Evolutionary conservation across 2,329 filamentous ascomycete species (phyloP).

Genomic region (Colletotrichum sp.): DNA sequence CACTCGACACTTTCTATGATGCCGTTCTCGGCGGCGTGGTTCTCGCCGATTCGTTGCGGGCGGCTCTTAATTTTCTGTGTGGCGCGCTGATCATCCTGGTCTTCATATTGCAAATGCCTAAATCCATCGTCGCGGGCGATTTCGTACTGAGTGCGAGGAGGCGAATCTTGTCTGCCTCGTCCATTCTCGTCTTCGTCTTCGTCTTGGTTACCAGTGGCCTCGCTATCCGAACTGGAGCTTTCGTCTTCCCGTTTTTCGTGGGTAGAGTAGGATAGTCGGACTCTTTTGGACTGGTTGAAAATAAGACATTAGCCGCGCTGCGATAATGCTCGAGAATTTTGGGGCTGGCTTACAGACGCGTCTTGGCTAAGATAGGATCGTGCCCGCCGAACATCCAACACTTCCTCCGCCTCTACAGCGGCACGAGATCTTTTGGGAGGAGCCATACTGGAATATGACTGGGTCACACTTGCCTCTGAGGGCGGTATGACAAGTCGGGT

Average conservation of each 20-base stretch:
- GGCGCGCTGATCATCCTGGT: constrained; percentile 66
- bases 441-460: constrained; percentile 27
- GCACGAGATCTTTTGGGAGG: constrained; percentile 48
- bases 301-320: background rate
- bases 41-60: constrained; percentile 61
- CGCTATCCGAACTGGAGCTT: constrained; percentile 23
- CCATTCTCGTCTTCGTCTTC: constrained; percentile 34
- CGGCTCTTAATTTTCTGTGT: constrained; percentile 67
- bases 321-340: background rate
- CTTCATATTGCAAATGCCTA: constrained; percentile 59
- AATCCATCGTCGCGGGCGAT: constrained; percentile 64
- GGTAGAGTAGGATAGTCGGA: constrained; percentile 33
- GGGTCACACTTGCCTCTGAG: background rate
- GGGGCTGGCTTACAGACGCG: constrained; percentile 39
- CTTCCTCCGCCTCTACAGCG: constrained; percentile 34
- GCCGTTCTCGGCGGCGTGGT: constrained; percentile 79
- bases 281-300: constrained; percentile 34
- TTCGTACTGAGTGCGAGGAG: constrained; percentile 66
- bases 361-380: constrained; percentile 44
- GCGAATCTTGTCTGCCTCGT: constrained; percentile 32
- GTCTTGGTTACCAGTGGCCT: constrained; percentile 29
- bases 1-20: constrained; percentile 89
- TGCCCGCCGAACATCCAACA: constrained; percentile 41
- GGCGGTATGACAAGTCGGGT: background rate
- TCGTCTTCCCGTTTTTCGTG: constrained; percentile 19